Base-by-base conservation (phyloP, 1,139 yeast genomes). In the Zhuliangozyma blackwelliae region DNA sequence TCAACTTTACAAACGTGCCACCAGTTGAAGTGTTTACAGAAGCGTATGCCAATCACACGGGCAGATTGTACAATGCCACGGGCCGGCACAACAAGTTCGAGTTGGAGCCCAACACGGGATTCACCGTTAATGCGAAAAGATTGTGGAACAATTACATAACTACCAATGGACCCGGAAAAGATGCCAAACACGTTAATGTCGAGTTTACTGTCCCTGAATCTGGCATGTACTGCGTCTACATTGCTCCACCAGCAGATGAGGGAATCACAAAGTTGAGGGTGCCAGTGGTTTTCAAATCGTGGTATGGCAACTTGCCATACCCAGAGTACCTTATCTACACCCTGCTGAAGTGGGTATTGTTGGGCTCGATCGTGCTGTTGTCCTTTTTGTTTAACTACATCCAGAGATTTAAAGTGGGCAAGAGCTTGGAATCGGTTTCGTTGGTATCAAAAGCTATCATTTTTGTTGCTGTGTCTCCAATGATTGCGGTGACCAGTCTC, bases 201-300 rank as follows among this genome's bases (percentile, higher is more conserved):
- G 36, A 7, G 16, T 41, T 54, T 32, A 32, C 41, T 1, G 55
- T 59, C 5, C 41, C 51, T 4, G 45, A 53, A 20, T 47, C 63
- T 1, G 72, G 71, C 1, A 40, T 54, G n/a, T 65, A 65, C 40
- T 65, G 71, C 50, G 59, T 59, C 19, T 65, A 62, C 40, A 46
- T 58, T 33, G 65, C 63, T 4, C 57, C 59, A 7, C 56, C 60
- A 3, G 33, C 35, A 1, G 52, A 43, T 10, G 36, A 30, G 16
- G 39, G 32, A 1, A 31, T 54, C 5, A 20, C 35, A 5, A 28
- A 35, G 6, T 33, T 56, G 23, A 33, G 36, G 8, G 38, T 59
- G 7, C 54, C 62, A 1, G 47, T 65, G 9, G 40, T 39, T 10
- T 49, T 49, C 40, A 45, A 43, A 22, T 59, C 54, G 40, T 50